phyloP scores from a whole-genome alignment of 2,329 filamentous ascomycete species.

The Colletotrichum paranaense region DNA sequence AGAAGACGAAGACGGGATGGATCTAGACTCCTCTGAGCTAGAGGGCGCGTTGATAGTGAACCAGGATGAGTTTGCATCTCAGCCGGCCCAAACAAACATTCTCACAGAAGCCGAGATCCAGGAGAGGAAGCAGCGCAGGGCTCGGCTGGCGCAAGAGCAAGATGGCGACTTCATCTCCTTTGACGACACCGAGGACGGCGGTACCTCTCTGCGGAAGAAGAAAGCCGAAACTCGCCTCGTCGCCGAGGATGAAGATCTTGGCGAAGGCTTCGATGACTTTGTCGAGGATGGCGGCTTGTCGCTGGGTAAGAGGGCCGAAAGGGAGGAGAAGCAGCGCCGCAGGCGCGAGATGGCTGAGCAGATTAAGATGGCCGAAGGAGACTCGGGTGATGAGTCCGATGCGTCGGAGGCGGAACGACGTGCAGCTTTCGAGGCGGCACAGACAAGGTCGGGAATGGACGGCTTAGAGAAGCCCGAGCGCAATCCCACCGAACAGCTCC shows the following conservation, averaged over 20 bases:
- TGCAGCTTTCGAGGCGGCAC: slow-evolving; percentile 87
- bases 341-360: slow-evolving; percentile 84
- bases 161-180: slow-evolving; percentile 70
- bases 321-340: slow-evolving; percentile 73
- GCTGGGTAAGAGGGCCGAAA: slow-evolving; percentile 82
- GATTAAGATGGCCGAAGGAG: slow-evolving; percentile 82
- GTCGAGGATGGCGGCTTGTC: slow-evolving; percentile 86
- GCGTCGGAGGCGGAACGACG: slow-evolving; percentile 78
- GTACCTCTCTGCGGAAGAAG: slow-evolving; percentile 45
- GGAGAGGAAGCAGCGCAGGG: slow-evolving; percentile 70
- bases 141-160: slow-evolving; percentile 79
- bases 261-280: slow-evolving; percentile 93
- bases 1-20: slow-evolving; percentile 62
- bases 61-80: slow-evolving; percentile 51
- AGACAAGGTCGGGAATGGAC: slow-evolving; percentile 89
- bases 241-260: slow-evolving; percentile 89
- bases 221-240: slow-evolving; percentile 77
- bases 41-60: slow-evolving; percentile 75
- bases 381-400: slow-evolving; percentile 70
- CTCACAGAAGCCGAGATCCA: slow-evolving; percentile 32
- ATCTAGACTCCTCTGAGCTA: slow-evolving; percentile 69
- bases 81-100: slow-evolving; percentile 55
- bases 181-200: slow-evolving; percentile 65
- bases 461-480: slow-evolving; percentile 65
- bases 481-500: slow-evolving; percentile 50